phyloP scores from a whole-genome alignment of 352 stramenopile genomes.

The Globisporangium iwayamae region DNA sequence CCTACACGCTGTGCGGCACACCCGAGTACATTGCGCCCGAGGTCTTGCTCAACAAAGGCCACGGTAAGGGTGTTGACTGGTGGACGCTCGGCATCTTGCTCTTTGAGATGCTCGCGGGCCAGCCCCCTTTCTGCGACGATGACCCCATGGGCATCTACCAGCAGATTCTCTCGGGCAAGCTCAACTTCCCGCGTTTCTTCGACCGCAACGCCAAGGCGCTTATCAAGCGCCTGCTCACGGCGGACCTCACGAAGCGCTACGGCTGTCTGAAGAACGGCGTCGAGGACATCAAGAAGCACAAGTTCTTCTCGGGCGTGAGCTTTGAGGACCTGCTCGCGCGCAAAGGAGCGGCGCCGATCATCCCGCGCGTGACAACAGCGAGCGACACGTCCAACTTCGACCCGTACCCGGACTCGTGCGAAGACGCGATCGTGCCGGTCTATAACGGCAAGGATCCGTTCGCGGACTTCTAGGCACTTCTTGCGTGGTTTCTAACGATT shows the following conservation, averaged over 20 bases:
- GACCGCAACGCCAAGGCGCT: conserved; percentile 94
- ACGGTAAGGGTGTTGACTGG: conserved; percentile 92
- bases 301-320: conserved; percentile 92
- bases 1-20: conserved; percentile 92
- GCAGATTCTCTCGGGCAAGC: conserved; percentile 92
- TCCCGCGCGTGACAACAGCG: conserved; percentile 86
- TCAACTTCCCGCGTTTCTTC: conserved; percentile 95
- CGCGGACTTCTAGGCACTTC: conserved; percentile 79
- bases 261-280: conserved; percentile 95
- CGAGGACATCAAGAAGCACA: conserved; percentile 96
- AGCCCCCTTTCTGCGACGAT: conserved; percentile 95
- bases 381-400: conserved; percentile 98
- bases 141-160: conserved; percentile 97
- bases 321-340: conserved; percentile 89
- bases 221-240: conserved; percentile 95
- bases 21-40: conserved; percentile 93
- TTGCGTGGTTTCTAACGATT: not conserved
- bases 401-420: conserved; percentile 92
- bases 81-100: conserved; percentile 96
- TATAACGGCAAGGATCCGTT: conserved; percentile 93
- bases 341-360: conserved; percentile 91
- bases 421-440: conserved; percentile 88
- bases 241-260: conserved; percentile 96
- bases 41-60: conserved; percentile 87
- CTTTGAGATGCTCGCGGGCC: conserved; percentile 97